These are phyloP conservation scores for Rhizophagus prolifer DNA, from an alignment of 192 early-diverging fungal genomes.

Conservation along the genomic window DNA sequence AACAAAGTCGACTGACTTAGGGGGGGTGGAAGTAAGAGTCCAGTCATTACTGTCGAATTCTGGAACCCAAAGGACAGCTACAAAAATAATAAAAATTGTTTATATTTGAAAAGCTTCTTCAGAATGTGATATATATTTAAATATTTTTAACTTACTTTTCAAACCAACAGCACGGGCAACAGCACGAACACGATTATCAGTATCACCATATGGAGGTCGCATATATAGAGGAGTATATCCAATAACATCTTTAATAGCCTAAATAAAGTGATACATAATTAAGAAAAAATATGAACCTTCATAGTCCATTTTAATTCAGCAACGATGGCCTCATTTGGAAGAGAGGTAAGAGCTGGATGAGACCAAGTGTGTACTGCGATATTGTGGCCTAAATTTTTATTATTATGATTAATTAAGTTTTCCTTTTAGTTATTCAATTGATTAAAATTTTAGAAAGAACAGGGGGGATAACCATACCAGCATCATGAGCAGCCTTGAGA, in stretches of 20 bases:
- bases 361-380: conserved; percentile 69
- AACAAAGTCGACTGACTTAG: conserved; percentile 16
- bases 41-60: conserved; percentile 56
- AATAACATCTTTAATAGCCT: conserved; percentile 50
- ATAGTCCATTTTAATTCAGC: conserved; percentile 70
- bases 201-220: conserved; percentile 51
- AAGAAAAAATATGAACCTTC: conserved; percentile 15
- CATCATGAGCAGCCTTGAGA: conserved; percentile 38
- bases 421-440: neutral
- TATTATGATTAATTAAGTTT: neutral
- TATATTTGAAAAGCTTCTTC: conserved; percentile 28
- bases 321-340: conserved; percentile 49
- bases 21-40: conserved; percentile 23
- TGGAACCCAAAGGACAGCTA: conserved; percentile 55
- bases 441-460: neutral
- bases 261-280: neutral
- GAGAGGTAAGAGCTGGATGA: conserved; percentile 52
- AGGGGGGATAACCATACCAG: conserved; percentile 19
- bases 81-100: conserved; percentile 33
- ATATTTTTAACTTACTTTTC: conserved; percentile 28
- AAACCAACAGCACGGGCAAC: conserved; percentile 30
- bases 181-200: conserved; percentile 57
- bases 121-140: neutral
- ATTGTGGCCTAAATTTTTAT: conserved; percentile 46
- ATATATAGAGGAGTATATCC: conserved; percentile 53